Evolutionary conservation across 495 filamentous ascomycete species (phyloP).

Genomic region (Aspergillus leporis): DNA sequence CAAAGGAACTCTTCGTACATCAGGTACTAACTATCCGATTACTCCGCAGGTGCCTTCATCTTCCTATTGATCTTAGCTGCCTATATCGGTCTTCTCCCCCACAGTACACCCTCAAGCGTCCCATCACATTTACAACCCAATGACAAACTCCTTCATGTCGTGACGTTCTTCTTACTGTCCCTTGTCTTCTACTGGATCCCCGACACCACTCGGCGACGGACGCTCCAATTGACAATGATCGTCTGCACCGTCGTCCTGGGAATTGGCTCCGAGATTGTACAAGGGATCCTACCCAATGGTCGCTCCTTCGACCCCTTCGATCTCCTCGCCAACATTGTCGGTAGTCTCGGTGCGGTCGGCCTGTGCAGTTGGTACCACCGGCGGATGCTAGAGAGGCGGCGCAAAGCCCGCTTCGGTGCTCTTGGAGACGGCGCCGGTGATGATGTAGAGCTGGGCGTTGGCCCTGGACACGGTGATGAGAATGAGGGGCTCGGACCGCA

Average conservation of each 20-base stretch:
- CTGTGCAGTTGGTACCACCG: constrained; percentile 89
- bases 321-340: constrained; percentile 83
- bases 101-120: constrained; percentile 58
- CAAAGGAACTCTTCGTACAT: constrained; percentile 16
- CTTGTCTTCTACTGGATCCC: constrained; percentile 94
- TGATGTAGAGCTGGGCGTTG: constrained; percentile 58
- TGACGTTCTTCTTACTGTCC: constrained; percentile 89
- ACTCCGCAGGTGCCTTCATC: constrained; percentile 66
- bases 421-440: constrained; percentile 55
- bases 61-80: constrained; percentile 72
- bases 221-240: constrained; percentile 79
- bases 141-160: constrained; percentile 87
- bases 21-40: neutral
- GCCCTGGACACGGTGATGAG: constrained; percentile 51
- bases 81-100: constrained; percentile 72
- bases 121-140: constrained; percentile 68
- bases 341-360: constrained; percentile 67
- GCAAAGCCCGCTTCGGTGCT: constrained; percentile 69
- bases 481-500: constrained; percentile 59
- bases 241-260: constrained; percentile 73
- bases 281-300: constrained; percentile 77
- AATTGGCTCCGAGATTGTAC: constrained; percentile 82
- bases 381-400: constrained; percentile 88
- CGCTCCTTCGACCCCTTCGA: constrained; percentile 83
- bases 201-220: constrained; percentile 83